Evolutionary conservation across 495 filamentous ascomycete genomes (phyloP).

Genomic region (Daldinia bambusicola): DNA sequence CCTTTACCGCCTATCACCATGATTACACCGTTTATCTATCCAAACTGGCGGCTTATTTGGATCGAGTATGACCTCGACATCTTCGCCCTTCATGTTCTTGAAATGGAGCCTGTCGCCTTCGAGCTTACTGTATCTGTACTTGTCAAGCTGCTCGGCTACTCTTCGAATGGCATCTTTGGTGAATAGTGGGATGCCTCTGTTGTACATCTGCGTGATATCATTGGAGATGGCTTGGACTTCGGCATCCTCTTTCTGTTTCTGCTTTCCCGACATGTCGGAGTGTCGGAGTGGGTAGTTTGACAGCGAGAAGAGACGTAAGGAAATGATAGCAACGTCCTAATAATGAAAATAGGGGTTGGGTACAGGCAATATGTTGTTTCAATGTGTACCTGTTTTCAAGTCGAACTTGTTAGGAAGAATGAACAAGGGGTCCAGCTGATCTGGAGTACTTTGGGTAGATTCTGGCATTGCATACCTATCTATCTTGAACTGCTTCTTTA

Average conservation of each 20-base stretch:
- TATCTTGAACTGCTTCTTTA: not conserved
- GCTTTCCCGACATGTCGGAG: not conserved
- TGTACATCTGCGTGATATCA: constrained; percentile 7
- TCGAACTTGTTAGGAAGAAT: not conserved
- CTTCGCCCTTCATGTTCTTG: constrained; percentile 15
- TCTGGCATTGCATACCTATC: not conserved
- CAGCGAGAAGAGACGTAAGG: not conserved
- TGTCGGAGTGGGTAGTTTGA: not conserved
- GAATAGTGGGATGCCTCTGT: not conserved
- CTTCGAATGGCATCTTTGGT: constrained; percentile 1
- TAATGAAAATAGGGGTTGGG: not conserved
- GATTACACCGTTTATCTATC: constrained; percentile 19
- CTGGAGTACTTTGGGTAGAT: not conserved
- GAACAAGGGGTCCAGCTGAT: not conserved
- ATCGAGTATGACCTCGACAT: constrained; percentile 9
- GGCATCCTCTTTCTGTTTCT: not conserved
- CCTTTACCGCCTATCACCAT: constrained; percentile 25
- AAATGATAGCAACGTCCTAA: not conserved
- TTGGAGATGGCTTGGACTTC: not conserved
- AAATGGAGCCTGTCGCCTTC: not conserved
- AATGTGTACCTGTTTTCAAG: not conserved
- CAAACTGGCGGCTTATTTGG: not conserved
- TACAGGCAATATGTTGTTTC: not conserved
- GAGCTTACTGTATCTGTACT: not conserved
- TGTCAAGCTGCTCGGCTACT: constrained; percentile 3